These are phyloP conservation scores for Suillus subalutaceus DNA, from an alignment of 768 basidiomycete species.

Conservation along the genomic window DNA sequence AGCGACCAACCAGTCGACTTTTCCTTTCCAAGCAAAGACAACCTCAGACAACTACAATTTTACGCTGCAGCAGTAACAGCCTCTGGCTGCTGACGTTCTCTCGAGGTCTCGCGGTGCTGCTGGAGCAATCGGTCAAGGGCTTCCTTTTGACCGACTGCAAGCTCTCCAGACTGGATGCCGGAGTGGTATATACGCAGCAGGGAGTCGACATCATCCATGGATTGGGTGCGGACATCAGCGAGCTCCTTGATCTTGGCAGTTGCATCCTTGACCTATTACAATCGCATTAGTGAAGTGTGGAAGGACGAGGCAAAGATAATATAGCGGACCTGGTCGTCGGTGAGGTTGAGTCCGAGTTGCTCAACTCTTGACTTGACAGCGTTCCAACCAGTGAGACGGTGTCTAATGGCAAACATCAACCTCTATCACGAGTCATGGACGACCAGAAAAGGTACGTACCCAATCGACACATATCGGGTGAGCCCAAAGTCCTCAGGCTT, in stretches of 20 bases:
- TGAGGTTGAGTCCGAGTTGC: constrained; percentile 88
- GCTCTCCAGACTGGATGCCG: constrained; percentile 88
- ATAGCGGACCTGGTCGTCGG: constrained; percentile 75
- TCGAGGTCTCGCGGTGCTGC: constrained; percentile 59
- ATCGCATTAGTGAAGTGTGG: constrained; percentile 11
- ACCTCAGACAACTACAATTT: background rate
- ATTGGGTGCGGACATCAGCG: constrained; percentile 96
- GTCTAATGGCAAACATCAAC: constrained; percentile 44
- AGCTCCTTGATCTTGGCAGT: constrained; percentile 99
- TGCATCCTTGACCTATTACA: constrained; percentile 86
- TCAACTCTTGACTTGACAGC: constrained; percentile 99
- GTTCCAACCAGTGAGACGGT: constrained; percentile 98
- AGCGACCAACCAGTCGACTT: background rate
- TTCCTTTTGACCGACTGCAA: constrained; percentile 92
- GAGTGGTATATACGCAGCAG: constrained; percentile 95
- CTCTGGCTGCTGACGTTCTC: constrained; percentile 12
- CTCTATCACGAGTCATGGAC: background rate
- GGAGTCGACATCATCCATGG: constrained; percentile 99
- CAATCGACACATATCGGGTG: constrained; percentile 96
- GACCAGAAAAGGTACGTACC: constrained; percentile 45
- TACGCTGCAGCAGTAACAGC: constrained; percentile 13
- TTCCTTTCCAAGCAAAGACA: background rate
- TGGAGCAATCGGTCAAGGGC: constrained; percentile 85
- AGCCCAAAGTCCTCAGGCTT: constrained; percentile 99
- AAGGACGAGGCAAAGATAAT: background rate